Evolutionary conservation across 2,329 filamentous ascomycete species (phyloP).

Genomic region (Botryosphaeria agaves): DNA sequence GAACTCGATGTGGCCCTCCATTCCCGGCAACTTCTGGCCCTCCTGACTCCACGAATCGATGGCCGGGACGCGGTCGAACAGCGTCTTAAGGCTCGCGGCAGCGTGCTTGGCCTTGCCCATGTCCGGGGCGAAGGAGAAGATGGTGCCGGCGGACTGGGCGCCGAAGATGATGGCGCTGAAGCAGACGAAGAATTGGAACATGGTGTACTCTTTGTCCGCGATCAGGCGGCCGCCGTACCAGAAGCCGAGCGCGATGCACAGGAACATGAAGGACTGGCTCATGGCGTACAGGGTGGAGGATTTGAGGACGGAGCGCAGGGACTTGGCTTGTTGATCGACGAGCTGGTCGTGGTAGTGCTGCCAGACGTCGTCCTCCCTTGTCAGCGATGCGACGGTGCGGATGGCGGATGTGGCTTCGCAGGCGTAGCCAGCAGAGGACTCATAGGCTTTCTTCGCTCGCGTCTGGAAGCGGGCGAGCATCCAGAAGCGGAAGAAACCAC

Average conservation of each 20-base stretch:
- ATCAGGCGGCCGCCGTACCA: constrained; percentile 80
- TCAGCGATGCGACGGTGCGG: constrained; percentile 80
- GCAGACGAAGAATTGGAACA: constrained; percentile 85
- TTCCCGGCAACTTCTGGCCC: constrained; percentile 41
- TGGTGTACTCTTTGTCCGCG: constrained; percentile 48
- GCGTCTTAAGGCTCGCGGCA: constrained; percentile 58
- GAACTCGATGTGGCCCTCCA: constrained; percentile 75
- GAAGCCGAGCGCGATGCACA: constrained; percentile 75
- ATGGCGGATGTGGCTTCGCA: constrained; percentile 91
- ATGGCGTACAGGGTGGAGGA: constrained; percentile 68
- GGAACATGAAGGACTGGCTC: constrained; percentile 69
- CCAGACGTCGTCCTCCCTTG: constrained; percentile 69
- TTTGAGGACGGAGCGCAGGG: constrained; percentile 55
- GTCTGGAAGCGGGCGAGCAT: constrained; percentile 65
- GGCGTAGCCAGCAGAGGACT: constrained; percentile 67
- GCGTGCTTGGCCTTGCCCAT: constrained; percentile 88
- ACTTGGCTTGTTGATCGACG: constrained; percentile 46
- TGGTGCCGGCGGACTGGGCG: constrained; percentile 75
- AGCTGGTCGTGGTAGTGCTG: constrained; percentile 51
- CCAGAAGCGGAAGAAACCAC: constrained; percentile 78
- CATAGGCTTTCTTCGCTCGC: constrained; percentile 64
- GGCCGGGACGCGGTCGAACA: constrained; percentile 66
- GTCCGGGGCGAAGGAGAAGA: constrained; percentile 80
- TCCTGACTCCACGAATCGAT: constrained; percentile 70
- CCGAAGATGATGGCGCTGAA: constrained; percentile 82